Evolutionary conservation across 495 filamentous ascomycete species (phyloP), one percentile per base, ranked within the genome.

Genomic region (Aspergillus taichungensis): DNA sequence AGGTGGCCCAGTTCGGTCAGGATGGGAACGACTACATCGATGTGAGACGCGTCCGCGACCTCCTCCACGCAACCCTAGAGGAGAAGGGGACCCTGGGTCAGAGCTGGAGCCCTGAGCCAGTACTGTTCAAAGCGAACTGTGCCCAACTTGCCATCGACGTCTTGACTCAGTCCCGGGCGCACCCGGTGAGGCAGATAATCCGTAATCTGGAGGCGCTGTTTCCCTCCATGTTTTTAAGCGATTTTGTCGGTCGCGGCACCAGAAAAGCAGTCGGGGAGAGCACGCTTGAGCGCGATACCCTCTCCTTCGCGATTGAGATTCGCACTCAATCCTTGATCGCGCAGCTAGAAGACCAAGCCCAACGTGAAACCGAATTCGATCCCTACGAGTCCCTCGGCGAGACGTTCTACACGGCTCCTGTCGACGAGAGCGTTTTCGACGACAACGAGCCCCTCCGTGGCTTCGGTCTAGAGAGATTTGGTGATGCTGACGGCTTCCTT

Each of bases 281-380:
- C 37, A 32, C 28, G 13, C 49, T 63, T 3, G 40, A 50, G 8
- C 53, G 50, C 8, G 52, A 54, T 8, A 68, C 66, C 0, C 60
- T 71, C 31, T 52, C 63, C 14, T 54, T 73, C 18, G 69, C 67
- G 0, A 43, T 73, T 24, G 57, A 66, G 14, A 63, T 73, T 29
- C 58, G 69, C 7, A 71, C 67, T 0, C 67, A 71, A 37, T 57
- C 52, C 14, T 46, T 69, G 27, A 59, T 67, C 14, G 43, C 54
- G 33, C 50, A 57, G 5, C 43, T 71, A 14, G 63, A 67, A 34
- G 54, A 44, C 6, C 55, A 51, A 4, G 4, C 2, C 28, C 54
- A 62, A 24, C 33, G 49, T 30, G 53, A 57, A 8, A 54, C 51
- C 3, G 45, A 40, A 3, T 68, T 66, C 24, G 54, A 62, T 13